Percentiles rank a stretch among this genome's conserved stretches.
These are phyloP conservation scores for Porcisia deanei DNA, from an alignment of 208 protist species.

Conservation along the genomic window DNA sequence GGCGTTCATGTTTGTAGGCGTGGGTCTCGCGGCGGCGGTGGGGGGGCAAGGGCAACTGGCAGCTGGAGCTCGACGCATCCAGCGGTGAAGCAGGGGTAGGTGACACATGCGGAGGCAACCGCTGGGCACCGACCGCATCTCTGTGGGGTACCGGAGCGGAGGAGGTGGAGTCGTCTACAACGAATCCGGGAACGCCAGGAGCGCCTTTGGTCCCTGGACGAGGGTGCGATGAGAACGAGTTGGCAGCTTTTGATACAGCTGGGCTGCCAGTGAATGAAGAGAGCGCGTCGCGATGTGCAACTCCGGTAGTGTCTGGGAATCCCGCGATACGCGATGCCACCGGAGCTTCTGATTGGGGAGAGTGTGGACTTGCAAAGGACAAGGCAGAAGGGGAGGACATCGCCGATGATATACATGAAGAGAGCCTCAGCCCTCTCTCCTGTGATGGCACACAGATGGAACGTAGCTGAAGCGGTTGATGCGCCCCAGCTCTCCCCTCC, in stretches of 20 bases:
- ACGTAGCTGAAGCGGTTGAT: background rate
- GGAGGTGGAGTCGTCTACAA: background rate
- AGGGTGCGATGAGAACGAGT: background rate
- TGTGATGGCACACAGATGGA: background rate
- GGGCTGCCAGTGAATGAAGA: conserved; percentile 1
- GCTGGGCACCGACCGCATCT: background rate
- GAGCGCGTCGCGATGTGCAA: background rate
- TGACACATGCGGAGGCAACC: background rate
- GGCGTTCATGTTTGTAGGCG: conserved; percentile 1
- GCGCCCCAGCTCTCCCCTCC: background rate
- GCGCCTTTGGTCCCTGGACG: background rate
- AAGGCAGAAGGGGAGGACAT: conserved; percentile 20
- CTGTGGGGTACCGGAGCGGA: background rate
- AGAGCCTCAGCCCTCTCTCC: conserved; percentile 5
- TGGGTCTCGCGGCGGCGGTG: background rate
- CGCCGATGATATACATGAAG: conserved; percentile 13
- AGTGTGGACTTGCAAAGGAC: conserved; percentile 16
- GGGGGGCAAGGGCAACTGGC: background rate
- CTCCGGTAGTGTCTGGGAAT: background rate
- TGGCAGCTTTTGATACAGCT: background rate
- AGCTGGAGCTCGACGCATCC: background rate
- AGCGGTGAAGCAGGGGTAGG: background rate
- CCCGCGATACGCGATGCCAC: background rate
- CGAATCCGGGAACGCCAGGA: background rate
- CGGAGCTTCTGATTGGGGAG: conserved; percentile 1